A percentile compares a stretch with the other conserved stretches of the same genome.
phyloP scores from a whole-genome alignment of 768 basidiomycete genomes.

The Lactarius indigo region DNA sequence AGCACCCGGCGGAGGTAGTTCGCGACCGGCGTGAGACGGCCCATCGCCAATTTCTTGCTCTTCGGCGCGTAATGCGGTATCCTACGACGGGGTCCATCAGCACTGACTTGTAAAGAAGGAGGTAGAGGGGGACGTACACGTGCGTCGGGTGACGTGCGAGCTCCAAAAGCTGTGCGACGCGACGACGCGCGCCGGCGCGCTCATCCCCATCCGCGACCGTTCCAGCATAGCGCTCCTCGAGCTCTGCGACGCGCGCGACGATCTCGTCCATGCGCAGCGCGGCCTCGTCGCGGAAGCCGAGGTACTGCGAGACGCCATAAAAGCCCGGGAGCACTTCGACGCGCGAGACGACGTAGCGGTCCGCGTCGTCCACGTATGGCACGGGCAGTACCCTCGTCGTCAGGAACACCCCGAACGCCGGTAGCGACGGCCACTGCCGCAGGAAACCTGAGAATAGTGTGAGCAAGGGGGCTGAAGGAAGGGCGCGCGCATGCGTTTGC shows the following conservation, averaged over 20 bases:
- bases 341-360: constrained; percentile 56
- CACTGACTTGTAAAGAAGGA: neutral
- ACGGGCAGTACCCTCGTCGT: constrained; percentile 52
- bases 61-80: constrained; percentile 57
- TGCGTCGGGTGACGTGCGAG: constrained; percentile 47
- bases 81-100: constrained; percentile 31
- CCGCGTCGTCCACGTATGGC: constrained; percentile 44
- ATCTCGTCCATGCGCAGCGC: constrained; percentile 41
- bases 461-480: neutral
- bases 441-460: constrained; percentile 43
- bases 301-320: constrained; percentile 56
- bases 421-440: constrained; percentile 66
- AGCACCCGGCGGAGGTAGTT: constrained; percentile 48
- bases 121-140: constrained; percentile 41
- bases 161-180: constrained; percentile 40
- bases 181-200: constrained; percentile 17
- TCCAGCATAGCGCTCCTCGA: constrained; percentile 39
- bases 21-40: constrained; percentile 34
- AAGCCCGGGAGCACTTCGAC: constrained; percentile 54
- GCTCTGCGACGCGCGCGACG: constrained; percentile 45
- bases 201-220: constrained; percentile 35
- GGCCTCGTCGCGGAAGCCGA: constrained; percentile 56
- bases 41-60: constrained; percentile 37
- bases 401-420: constrained; percentile 64
- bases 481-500: constrained; percentile 1